phyloP scores from a whole-genome alignment of 1,284 basidiomycete species.

The Ustilago sp. region DNA sequence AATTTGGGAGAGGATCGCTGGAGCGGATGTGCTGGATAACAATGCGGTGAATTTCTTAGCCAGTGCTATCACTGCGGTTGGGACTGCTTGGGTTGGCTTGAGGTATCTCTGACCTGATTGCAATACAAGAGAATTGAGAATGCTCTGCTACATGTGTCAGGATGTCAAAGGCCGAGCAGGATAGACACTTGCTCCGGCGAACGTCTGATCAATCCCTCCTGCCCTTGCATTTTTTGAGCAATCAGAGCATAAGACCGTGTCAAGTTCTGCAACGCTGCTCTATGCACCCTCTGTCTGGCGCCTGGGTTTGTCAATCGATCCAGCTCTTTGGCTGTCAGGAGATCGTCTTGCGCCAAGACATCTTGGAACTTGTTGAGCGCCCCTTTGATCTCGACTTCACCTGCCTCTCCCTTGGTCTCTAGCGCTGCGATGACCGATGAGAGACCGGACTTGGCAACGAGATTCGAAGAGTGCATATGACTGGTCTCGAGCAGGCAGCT shows the following conservation, averaged over 20 bases:
- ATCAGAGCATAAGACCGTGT: constrained; percentile 32
- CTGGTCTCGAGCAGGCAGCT: constrained; percentile 5
- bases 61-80: constrained; percentile 24
- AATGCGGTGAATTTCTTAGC: constrained; percentile 72
- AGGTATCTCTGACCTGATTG: constrained; percentile 17
- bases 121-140: neutral
- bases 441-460: constrained; percentile 29
- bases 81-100: constrained; percentile 34
- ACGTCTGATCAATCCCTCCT: constrained; percentile 26
- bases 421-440: constrained; percentile 10
- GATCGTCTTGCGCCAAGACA: constrained; percentile 42
- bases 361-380: constrained; percentile 32
- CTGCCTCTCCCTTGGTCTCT: neutral
- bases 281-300: constrained; percentile 35
- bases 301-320: constrained; percentile 26
- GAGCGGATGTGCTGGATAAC: constrained; percentile 80
- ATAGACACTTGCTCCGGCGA: constrained; percentile 42
- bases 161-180: constrained; percentile 42
- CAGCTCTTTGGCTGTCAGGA: constrained; percentile 41
- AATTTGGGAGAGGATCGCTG: constrained; percentile 76
- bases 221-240: constrained; percentile 24
- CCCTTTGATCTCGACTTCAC: constrained; percentile 9
- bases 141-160: neutral
- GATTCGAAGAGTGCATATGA: constrained; percentile 17
- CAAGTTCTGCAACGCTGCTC: constrained; percentile 27